phyloP scores from a whole-genome alignment of 257 asterid genomes.

The Mitragyna speciosa region DNA sequence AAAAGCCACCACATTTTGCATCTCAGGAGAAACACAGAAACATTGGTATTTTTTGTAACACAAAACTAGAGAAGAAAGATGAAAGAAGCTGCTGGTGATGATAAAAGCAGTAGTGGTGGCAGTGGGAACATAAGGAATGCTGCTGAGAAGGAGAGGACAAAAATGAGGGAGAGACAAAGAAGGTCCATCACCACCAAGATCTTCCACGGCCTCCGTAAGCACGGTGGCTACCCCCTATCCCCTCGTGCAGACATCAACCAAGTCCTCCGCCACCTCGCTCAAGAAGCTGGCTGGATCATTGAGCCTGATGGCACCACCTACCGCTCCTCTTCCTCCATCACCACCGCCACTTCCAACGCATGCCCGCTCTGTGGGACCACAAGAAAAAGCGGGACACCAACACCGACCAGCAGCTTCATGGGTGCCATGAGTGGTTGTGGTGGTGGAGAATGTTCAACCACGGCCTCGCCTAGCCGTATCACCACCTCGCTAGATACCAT shows the following conservation, averaged over 20 bases:
- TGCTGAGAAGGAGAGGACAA: conserved; percentile 23
- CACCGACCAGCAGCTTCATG: conserved; percentile 25
- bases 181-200: conserved; percentile 57
- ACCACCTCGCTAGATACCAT: conserved; percentile 12
- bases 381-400: conserved; percentile 25
- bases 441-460: conserved; percentile 39
- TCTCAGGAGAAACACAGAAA: too few species aligned
- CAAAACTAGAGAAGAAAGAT: too few species aligned
- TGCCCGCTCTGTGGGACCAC: conserved; percentile 42
- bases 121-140: conserved; percentile 24
- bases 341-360: background rate
- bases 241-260: conserved; percentile 58
- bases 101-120: too few species aligned
- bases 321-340: conserved; percentile 37
- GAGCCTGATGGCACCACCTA: conserved; percentile 51
- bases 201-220: conserved; percentile 58
- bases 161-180: too few species aligned
- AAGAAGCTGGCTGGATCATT: conserved; percentile 49
- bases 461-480: conserved; percentile 36
- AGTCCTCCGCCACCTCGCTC: conserved; percentile 57
- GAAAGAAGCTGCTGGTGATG: too few species aligned
- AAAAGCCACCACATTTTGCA: too few species aligned
- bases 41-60: too few species aligned
- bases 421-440: conserved; percentile 13
- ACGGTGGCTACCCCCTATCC: conserved; percentile 56